phyloP scores from a whole-genome alignment of 768 basidiomycete genomes.

The Mycena pura region DNA sequence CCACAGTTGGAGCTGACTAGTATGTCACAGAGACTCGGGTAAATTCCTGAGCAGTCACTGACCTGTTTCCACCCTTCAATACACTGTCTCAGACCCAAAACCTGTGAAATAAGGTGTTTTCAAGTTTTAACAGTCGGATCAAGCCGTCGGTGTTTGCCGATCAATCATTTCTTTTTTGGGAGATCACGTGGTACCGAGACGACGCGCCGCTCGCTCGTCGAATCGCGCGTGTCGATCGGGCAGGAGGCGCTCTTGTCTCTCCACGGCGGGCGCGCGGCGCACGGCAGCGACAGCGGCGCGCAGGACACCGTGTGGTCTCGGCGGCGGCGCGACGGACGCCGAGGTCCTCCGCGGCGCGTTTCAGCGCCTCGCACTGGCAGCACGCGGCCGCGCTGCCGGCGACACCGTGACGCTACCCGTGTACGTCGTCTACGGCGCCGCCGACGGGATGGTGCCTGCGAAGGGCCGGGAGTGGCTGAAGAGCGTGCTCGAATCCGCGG shows the following conservation, averaged over 20 bases:
- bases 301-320: conserved; percentile 19
- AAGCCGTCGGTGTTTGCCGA: no score
- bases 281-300: background rate
- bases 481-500: background rate
- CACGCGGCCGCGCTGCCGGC: background rate
- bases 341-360: conserved; percentile 11
- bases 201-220: conserved; percentile 1
- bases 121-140: no score
- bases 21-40: no score
- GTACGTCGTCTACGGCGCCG: conserved; percentile 19
- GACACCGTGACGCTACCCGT: conserved; percentile 7
- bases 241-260: conserved; percentile 22
- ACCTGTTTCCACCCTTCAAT: no score
- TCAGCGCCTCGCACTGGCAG: conserved; percentile 7
- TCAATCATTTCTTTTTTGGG: no score
- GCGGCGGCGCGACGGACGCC: conserved; percentile 8
- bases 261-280: background rate
- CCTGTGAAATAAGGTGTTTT: no score
- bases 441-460: conserved; percentile 20
- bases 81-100: no score
- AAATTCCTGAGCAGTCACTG: no score
- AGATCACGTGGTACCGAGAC: background rate
- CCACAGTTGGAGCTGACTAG: no score
- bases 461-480: conserved; percentile 18
- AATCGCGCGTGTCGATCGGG: conserved; percentile 19